Percentiles rank a stretch among this genome's conserved stretches.
phyloP scores from a whole-genome alignment of 78 protist genomes.

The Polysphondylium violaceum region DNA sequence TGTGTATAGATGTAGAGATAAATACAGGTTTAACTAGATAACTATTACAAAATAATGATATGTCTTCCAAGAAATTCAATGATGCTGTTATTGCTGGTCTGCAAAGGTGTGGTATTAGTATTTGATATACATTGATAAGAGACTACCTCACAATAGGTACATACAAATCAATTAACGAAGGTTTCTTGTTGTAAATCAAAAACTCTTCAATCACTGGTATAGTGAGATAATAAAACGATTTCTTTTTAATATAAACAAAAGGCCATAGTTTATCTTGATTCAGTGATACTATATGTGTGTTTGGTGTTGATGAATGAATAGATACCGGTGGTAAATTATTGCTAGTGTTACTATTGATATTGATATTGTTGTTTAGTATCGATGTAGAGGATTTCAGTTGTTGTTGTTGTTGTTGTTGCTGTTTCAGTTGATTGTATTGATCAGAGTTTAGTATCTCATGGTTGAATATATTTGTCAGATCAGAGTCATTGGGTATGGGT shows the following conservation, averaged over 20 bases:
- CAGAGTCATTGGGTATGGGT: constrained; percentile 63
- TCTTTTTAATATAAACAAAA: constrained; percentile 49
- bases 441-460: constrained; percentile 15
- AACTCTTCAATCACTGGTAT: constrained; percentile 59
- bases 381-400: background rate
- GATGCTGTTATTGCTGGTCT: constrained; percentile 69
- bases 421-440: background rate
- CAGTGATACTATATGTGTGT: constrained; percentile 71
- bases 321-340: background rate
- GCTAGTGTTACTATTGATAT: background rate
- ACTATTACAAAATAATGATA: constrained; percentile 13
- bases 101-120: background rate
- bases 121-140: background rate
- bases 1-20: too few relatives aligned
- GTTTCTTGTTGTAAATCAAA: constrained; percentile 22
- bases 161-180: constrained; percentile 36
- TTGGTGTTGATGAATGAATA: constrained; percentile 41
- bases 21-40: constrained; percentile 47
- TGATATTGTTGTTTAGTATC: background rate
- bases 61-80: constrained; percentile 64
- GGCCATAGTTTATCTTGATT: constrained; percentile 68
- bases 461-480: constrained; percentile 4
- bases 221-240: constrained; percentile 38
- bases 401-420: constrained; percentile 1
- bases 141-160: background rate